These are phyloP conservation scores for Stachybotrys echinatus DNA, from an alignment of 2,329 filamentous ascomycete genomes.

Conservation along the genomic window DNA sequence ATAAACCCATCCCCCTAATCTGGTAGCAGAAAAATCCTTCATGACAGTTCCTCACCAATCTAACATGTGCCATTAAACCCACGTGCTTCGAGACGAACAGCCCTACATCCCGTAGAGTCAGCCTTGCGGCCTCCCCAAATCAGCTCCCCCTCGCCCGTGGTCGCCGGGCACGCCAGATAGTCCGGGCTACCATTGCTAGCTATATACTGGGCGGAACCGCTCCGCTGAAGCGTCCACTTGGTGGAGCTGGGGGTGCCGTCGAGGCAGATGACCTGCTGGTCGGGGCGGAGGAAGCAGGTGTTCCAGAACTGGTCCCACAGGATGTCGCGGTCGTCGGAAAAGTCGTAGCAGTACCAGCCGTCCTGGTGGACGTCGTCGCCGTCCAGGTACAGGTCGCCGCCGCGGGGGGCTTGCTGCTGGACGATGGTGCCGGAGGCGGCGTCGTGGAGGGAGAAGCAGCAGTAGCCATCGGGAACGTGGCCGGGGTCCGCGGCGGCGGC, in stretches of 20 bases:
- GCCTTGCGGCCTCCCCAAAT: conserved; percentile 14
- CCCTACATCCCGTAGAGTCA: conserved; percentile 15
- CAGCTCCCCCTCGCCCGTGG: conserved; percentile 12
- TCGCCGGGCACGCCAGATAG: conserved; percentile 20
- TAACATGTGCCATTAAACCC: conserved; percentile 20
- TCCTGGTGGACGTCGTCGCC: conserved; percentile 9
- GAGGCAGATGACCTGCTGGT: conserved; percentile 21
- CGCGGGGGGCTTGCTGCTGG: conserved; percentile 18
- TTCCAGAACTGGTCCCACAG: conserved; percentile 21
- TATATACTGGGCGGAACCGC: conserved; percentile 13
- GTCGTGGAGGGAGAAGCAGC: conserved; percentile 26
- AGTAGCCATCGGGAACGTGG: conserved; percentile 15
- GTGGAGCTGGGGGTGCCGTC: conserved; percentile 23
- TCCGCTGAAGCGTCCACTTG: conserved; percentile 18
- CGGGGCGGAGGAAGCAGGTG: conserved; percentile 23
- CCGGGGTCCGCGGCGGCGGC: conserved; percentile 7
- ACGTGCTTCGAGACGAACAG: conserved; percentile 15
- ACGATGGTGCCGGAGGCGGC: conserved; percentile 13
- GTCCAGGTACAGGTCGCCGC: conserved; percentile 20
- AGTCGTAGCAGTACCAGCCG: conserved; percentile 25
- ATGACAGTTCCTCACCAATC: no score
- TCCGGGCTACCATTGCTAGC: conserved; percentile 14
- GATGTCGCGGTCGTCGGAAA: conserved; percentile 14
- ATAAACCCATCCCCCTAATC: no score
- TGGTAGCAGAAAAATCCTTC: no score